Conservation (phyloP, 2,329 filamentous ascomycete genomes). For the Chaetomium olivaceum region DNA sequence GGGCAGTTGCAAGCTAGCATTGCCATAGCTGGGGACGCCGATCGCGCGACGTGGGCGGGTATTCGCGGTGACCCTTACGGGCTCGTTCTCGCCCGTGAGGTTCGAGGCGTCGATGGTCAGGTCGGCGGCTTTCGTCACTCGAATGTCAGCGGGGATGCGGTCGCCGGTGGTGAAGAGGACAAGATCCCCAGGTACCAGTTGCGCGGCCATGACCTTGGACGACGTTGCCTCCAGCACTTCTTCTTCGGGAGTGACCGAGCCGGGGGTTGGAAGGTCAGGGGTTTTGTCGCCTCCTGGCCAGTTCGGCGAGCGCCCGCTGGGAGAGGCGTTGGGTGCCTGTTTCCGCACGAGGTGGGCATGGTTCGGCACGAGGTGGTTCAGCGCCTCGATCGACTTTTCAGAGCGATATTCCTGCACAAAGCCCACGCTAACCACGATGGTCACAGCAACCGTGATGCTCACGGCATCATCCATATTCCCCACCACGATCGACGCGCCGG, state of each 20-base stretch:
- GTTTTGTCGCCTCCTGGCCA: conserved; percentile 53
- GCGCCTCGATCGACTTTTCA: conserved; percentile 92
- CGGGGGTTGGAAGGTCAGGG: conserved; percentile 50
- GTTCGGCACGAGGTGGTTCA: conserved; percentile 92
- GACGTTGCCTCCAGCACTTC: conserved; percentile 71
- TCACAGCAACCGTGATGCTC: conserved; percentile 93
- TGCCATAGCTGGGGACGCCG: conserved; percentile 32
- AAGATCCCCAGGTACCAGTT: conserved; percentile 88
- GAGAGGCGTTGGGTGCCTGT: conserved; percentile 43
- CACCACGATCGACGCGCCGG: conserved; percentile 82
- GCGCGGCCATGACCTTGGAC: conserved; percentile 79
- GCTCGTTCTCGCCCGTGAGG: conserved; percentile 93
- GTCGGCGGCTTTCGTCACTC: conserved; percentile 87
- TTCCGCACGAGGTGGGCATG: conserved; percentile 87
- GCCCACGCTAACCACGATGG: conserved; percentile 92
- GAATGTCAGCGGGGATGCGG: conserved; percentile 92
- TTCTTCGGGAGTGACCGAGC: conserved; percentile 61
- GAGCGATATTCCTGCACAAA: conserved; percentile 98
- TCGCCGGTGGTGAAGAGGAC: conserved; percentile 95
- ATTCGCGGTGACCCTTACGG: conserved; percentile 75
- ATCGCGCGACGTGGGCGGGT: conserved; percentile 45
- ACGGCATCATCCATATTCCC: conserved; percentile 93
- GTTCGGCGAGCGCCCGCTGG: conserved; percentile 41
- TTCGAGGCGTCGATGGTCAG: conserved; percentile 96
- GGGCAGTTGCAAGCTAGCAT: conserved; percentile 38